Conservation (phyloP, 768 basidiomycete genomes). For the Gloeopeniophorella convolvens region DNA sequence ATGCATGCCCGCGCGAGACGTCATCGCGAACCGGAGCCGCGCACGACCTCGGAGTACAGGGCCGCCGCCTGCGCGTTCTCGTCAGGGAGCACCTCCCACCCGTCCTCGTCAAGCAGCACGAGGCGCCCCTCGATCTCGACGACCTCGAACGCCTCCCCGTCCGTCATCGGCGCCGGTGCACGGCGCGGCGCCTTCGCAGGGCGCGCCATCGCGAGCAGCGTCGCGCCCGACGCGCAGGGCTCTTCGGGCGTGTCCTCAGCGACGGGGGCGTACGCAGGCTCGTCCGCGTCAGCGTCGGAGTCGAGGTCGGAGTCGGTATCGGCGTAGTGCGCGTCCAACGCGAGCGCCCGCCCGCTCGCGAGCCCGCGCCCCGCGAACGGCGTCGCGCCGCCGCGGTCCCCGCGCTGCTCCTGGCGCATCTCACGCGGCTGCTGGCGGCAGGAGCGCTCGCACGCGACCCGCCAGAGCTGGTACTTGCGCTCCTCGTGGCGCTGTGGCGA, state of each 20-base stretch:
- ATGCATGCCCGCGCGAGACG: too few relatives aligned
- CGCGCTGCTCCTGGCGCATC: background rate
- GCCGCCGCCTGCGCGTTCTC: background rate
- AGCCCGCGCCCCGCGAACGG: background rate
- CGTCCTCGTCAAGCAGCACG: slow-evolving; percentile 15
- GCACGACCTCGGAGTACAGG: slow-evolving; percentile 16
- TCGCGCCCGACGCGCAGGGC: slow-evolving; percentile 8
- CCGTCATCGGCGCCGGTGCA: background rate
- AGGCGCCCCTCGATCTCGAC: slow-evolving; percentile 13
- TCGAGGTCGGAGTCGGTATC: background rate
- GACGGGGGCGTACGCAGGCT: background rate
- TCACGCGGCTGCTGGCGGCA: background rate
- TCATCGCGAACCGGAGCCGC: slow-evolving; percentile 4
- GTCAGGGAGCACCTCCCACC: slow-evolving; percentile 15
- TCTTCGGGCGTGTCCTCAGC: too few relatives aligned
- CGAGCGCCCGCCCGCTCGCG: background rate
- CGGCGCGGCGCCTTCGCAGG: slow-evolving; percentile 5
- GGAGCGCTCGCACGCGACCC: background rate
- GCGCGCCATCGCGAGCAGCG: slow-evolving; percentile 11
- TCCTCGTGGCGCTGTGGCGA: slow-evolving; percentile 10
- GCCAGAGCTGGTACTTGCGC: background rate
- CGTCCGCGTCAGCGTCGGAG: background rate
- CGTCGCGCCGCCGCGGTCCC: background rate
- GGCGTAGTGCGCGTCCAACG: background rate
- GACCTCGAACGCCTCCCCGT: slow-evolving; percentile 13